Evolutionary conservation across 345 rosid species (phyloP).

Genomic region (Conringia planisiliqua): DNA sequence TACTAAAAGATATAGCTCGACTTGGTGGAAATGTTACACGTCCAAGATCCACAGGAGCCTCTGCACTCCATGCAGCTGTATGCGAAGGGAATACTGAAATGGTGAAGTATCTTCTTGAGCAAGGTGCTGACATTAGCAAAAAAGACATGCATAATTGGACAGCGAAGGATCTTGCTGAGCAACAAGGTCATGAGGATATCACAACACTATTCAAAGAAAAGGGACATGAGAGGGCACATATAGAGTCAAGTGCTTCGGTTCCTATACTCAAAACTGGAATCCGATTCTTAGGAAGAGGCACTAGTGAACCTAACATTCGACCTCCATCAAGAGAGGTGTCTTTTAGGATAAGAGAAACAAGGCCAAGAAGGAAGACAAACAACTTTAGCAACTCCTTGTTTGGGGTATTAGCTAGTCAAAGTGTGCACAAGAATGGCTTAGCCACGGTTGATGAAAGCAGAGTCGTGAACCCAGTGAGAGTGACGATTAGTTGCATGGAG

Average conservation of each 20-base stretch:
- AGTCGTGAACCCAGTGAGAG: slow-evolving; percentile 40
- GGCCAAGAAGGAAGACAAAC: slow-evolving; percentile 55
- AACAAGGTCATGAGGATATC: slow-evolving; percentile 83
- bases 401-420: slow-evolving; percentile 63
- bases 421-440: slow-evolving; percentile 33
- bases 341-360: slow-evolving; percentile 35
- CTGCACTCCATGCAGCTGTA: slow-evolving; percentile 83
- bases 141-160: slow-evolving; percentile 67
- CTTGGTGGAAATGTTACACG: slow-evolving; percentile 57
- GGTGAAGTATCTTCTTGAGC: slow-evolving; percentile 59
- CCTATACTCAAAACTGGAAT: slow-evolving; percentile 48
- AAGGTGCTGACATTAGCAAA: slow-evolving; percentile 64
- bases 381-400: slow-evolving; percentile 70
- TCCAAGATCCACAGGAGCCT: slow-evolving; percentile 49
- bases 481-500: slow-evolving; percentile 62
- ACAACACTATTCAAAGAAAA: slow-evolving; percentile 46
- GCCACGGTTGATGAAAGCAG: slow-evolving; percentile 30
- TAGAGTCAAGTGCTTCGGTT: slow-evolving; percentile 35
- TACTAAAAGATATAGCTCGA: slow-evolving; percentile 53
- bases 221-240: slow-evolving; percentile 25
- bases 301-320: slow-evolving; percentile 68
- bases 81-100: slow-evolving; percentile 69
- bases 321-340: slow-evolving; percentile 50
- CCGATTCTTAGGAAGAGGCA: slow-evolving; percentile 57
- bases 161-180: slow-evolving; percentile 70